Base-by-base conservation (phyloP, 208 protist species). In the Trypanosoma boissoni region DNA sequence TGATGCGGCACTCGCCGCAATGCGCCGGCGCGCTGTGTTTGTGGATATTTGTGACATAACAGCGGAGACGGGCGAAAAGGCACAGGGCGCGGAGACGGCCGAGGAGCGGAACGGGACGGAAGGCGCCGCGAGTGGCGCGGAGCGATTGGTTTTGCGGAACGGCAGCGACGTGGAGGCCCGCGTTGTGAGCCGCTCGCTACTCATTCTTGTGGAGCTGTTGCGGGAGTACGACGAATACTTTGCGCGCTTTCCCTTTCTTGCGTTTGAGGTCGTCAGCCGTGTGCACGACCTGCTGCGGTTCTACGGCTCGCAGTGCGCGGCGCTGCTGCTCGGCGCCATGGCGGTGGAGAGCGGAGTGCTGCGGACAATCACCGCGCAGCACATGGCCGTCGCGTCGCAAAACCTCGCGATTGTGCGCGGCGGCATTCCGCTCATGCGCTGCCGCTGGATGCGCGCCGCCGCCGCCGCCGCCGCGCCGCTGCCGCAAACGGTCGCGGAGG, bases 341-440 rank as follows among this genome's bases (percentile, higher is more conserved):
- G 88, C 91, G 14, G 82, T 92, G 54, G 78, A 89, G 56, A 86
- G 78, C 24, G 89, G 84, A 18, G 62, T 64, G 28, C 72, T 97
- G 18, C n/a, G 72, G 23, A 83, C 70, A 41, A 95, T 97, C 68
- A 95, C 91, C 5, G 75, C 75, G 18, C 74, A 77, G 52, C 72
- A 95, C 72, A 62, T 97, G 39, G 82, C 75, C 51, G 74, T 95
- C 5, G 88, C 88, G 7, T 94, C 88, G 32, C 91, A 97, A 69
- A 89, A 80, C 32, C 53, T 91, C 26, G 68, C 72, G 8, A 77
- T 94, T 48, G 67, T 97, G 9, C 73, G 55, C 20, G 80, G 88
- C 23, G 72, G 92, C 27, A 76, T 88, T 20, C 85, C 85, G 1
- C 70, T 76, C 5, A 68, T 93, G 52, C 74, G 80, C 59, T 43